Evolutionary conservation across 352 stramenopile genomes (phyloP).

Genomic region (Achlya hypogyna): DNA sequence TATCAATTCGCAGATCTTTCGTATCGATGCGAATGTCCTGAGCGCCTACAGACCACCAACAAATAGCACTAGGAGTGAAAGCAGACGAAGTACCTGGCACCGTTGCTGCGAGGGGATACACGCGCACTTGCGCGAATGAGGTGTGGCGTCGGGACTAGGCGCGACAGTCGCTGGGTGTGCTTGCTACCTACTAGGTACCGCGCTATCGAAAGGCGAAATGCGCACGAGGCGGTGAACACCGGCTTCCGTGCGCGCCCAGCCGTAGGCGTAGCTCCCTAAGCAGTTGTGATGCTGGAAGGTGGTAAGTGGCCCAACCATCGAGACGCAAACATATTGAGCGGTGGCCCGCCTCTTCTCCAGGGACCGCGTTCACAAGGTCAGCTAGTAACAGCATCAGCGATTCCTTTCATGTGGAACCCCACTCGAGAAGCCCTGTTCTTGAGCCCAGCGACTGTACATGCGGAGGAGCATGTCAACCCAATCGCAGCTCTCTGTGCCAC

Average conservation of each 20-base stretch:
- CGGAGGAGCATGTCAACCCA: constrained; percentile 92
- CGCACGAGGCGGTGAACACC: constrained; percentile 93
- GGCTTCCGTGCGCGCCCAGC: constrained; percentile 90
- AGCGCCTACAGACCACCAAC: constrained; percentile 18
- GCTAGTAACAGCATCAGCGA: constrained; percentile 29
- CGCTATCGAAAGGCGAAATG: constrained; percentile 92
- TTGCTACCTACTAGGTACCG: constrained; percentile 41
- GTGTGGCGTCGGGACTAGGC: constrained; percentile 78
- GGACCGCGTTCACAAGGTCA: constrained; percentile 85
- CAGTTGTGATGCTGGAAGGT: neutral
- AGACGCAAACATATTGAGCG: constrained; percentile 47
- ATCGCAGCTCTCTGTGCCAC: constrained; percentile 93
- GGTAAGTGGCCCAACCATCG: constrained; percentile 25
- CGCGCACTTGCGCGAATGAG: constrained; percentile 88
- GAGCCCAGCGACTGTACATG: constrained; percentile 89
- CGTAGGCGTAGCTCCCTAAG: constrained; percentile 76
- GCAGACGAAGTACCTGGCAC: neutral
- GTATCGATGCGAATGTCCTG: constrained; percentile 46
- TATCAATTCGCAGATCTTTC: constrained; percentile 91
- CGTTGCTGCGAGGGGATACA: constrained; percentile 52
- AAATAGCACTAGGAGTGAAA: neutral
- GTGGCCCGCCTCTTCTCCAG: constrained; percentile 64
- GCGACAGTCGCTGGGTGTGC: neutral
- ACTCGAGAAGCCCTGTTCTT: constrained; percentile 30
- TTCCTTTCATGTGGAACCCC: constrained; percentile 10